Evolutionary conservation across 805 yeast genomes (phyloP), one percentile per base, ranked within the genome.

Genomic region (Candida xyloterini): DNA sequence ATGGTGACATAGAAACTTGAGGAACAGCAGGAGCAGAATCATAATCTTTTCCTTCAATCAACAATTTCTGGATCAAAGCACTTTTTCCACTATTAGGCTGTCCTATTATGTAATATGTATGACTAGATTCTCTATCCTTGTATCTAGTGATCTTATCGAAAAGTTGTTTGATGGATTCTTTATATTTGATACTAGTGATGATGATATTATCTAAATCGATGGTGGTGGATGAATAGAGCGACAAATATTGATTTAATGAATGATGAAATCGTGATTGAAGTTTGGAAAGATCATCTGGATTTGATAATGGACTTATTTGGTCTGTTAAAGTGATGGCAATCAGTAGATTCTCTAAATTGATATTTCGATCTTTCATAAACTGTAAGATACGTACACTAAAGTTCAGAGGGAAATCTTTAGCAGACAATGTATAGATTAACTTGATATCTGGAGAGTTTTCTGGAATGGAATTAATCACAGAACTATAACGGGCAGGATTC

Each of bases 31-130:
- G 43, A 10, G 36, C 32, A 2, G 39, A 27, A 2, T 40, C 11
- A 41, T 36, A 18, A 27, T 33, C 33, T 37, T 35, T 30, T 25
- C 28, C 18, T 32, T 30, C 33, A 25, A 30, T 15, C 20, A 42
- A 30, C 5, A 56, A 22, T 4, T 35, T 7, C 15, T 44, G 40
- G 7, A 50, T 40, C 11, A 60, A 33, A 4, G 46, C 31, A 9
- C 63, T 42, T 32, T 60, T 60, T 14, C 65, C 65, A 1, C 59
- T 31, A 33, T 60, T 59, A 2, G 56, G 32, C 30, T 57, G 59
- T 2, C 65, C 65, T 11, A 60, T 45, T 3, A 59, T 46, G 40
- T 48, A 60, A 15, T 35, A 48, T 3, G 41, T 28, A 8, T 27
- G 14, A 15, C 35, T 18, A 21, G 32, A 16, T 4, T 27, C 27